These are phyloP conservation scores for Cercospora sp. DNA, from an alignment of 2,329 filamentous ascomycete genomes.

Conservation along the genomic window DNA sequence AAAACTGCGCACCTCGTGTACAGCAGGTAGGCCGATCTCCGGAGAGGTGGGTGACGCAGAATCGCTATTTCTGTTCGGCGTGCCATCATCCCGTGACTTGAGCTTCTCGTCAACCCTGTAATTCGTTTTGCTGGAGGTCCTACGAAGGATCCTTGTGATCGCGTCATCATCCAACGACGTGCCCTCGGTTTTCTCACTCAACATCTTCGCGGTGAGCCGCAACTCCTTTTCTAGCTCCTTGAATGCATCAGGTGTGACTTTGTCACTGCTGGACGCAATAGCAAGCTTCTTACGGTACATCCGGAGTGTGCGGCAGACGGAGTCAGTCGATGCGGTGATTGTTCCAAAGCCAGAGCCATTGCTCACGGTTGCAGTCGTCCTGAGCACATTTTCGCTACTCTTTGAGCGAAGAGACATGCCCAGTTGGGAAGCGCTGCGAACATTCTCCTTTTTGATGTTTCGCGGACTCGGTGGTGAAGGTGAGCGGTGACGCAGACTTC, in stretches of 20 bases:
- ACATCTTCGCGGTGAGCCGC: conserved; percentile 47
- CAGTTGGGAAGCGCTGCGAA: conserved; percentile 47
- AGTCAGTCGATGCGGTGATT: conserved; percentile 57
- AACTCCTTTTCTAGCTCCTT: conserved; percentile 61
- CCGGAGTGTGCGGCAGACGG: conserved; percentile 58
- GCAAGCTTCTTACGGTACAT: conserved; percentile 60
- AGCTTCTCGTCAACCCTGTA: conserved; percentile 73
- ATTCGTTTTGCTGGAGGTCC: neutral
- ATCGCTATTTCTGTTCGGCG: conserved; percentile 25
- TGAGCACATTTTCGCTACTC: conserved; percentile 40
- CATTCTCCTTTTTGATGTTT: conserved; percentile 29
- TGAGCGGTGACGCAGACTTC: conserved; percentile 40
- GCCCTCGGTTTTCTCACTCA: conserved; percentile 46
- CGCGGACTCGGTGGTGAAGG: conserved; percentile 45
- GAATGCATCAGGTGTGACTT: conserved; percentile 48
- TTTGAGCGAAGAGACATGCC: conserved; percentile 54
- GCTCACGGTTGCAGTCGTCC: conserved; percentile 25
- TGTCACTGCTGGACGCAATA: conserved; percentile 48
- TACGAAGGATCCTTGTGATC: conserved; percentile 61
- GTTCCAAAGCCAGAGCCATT: conserved; percentile 49
- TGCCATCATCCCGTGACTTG: conserved; percentile 42
- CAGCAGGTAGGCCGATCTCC: conserved; percentile 2
- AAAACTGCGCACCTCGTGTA: conserved; percentile 5
- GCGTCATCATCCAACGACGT: conserved; percentile 46
- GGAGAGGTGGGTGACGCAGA: conserved; percentile 6